Base-by-base conservation (phyloP, 331 rosid species). In the Quercus lobata region DNA sequence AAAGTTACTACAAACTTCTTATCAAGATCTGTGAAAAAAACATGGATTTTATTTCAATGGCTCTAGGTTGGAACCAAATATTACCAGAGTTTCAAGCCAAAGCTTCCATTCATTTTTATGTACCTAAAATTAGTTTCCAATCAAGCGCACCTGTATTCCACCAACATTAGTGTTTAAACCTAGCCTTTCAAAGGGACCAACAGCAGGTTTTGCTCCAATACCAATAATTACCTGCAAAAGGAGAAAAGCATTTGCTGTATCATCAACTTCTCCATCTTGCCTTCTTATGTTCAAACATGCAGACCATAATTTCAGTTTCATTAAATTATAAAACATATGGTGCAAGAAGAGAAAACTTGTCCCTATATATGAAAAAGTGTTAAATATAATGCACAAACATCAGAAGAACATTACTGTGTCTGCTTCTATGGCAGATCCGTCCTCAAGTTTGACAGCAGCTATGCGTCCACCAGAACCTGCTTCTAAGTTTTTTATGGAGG, bases 121-220 rank as follows among this genome's bases (percentile, higher is more conserved):
- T 27, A 62, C 71, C 27, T 46, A 73, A 27, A 75, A 44, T 37
- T 69, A 57, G 53, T 56, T 76, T 72, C 63, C 17, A 25, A 46
- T n/a, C 46, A 73, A 69, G 61, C 82, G 84, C 77, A 92, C 97
- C 97, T 90, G 89, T 86, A 91, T 88, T 75, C 97, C 98, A 80
- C 97, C 97, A 80, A 90, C 90, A 77, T 76, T 86, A 62, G 80
- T 69, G 86, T 90, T 90, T 86, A 92, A 82, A 30, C 94, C 97
- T 74, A 85, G 86, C 46, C 78, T 83, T 88, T 89, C 97, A 75
- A 95, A 95, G 82, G 97, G 87, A 76, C 97, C 60, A 44, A 92
- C 92, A 32, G 94, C 89, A 83, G 97, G 97, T 87, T 90, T 92
- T 17, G 97, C 90, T 79, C 98, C 98, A 76, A 95, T 91, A 76